These are phyloP conservation scores for Suhomyces maxii DNA, from an alignment of 1,139 yeast species.

Conservation along the genomic window DNA sequence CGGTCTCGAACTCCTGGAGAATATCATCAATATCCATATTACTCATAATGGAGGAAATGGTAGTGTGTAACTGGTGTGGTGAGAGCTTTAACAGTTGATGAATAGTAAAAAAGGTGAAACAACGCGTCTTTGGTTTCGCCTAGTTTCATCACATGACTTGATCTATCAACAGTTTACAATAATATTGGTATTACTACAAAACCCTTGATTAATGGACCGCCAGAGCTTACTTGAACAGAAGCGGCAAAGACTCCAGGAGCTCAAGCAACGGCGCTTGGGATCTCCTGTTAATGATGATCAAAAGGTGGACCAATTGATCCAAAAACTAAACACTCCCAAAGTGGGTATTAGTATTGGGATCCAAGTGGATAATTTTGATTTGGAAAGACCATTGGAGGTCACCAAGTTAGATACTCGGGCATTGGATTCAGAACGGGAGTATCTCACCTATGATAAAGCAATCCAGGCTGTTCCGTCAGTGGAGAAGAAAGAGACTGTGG, in stretches of 20 bases:
- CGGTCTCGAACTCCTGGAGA: slow-evolving; percentile 57
- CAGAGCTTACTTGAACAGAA: slow-evolving; percentile 43
- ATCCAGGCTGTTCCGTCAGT: slow-evolving; percentile 24
- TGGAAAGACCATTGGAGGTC: background rate
- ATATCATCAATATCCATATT: slow-evolving; percentile 66
- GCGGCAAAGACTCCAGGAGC: slow-evolving; percentile 42
- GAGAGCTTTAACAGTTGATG: background rate
- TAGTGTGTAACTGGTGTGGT: background rate
- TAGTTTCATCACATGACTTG: background rate
- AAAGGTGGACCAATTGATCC: slow-evolving; percentile 23
- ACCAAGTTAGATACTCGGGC: background rate
- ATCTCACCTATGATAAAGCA: slow-evolving; percentile 30
- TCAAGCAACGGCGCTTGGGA: slow-evolving; percentile 33
- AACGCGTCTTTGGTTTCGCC: background rate
- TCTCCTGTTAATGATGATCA: slow-evolving; percentile 14
- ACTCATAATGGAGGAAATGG: slow-evolving; percentile 4
- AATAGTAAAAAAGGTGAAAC: background rate
- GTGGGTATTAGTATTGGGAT: slow-evolving; percentile 25
- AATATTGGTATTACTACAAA: background rate
- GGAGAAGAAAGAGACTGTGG: slow-evolving; percentile 1
- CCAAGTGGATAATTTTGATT: slow-evolving; percentile 23
- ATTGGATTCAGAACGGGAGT: slow-evolving; percentile 17
- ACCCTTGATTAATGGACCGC: slow-evolving; percentile 29
- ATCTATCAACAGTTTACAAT: background rate
- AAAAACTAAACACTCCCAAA: slow-evolving; percentile 14